Evolutionary conservation across 768 basidiomycete genomes (phyloP).

Genomic region (Hortiboletus flavorubellus): DNA sequence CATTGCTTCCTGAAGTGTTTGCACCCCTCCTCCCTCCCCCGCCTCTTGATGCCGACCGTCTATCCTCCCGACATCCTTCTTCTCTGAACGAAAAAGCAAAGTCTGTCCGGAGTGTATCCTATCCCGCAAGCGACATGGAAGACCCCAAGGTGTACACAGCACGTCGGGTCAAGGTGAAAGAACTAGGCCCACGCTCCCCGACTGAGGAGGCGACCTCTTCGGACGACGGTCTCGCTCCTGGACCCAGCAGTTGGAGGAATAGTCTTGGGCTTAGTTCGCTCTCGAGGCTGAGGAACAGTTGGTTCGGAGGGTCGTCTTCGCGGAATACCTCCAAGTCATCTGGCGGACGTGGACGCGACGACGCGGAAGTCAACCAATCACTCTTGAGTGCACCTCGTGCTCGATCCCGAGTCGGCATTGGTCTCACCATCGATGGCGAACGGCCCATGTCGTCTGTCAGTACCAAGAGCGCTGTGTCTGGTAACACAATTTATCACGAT

Average conservation of each 20-base stretch:
- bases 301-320: slow-evolving; percentile 46
- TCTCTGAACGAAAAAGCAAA: slow-evolving; percentile 33
- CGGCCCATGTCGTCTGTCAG: slow-evolving; percentile 62
- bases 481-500: slow-evolving; percentile 60
- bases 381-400: slow-evolving; percentile 28
- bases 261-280: slow-evolving; percentile 48
- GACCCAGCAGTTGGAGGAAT: slow-evolving; percentile 31
- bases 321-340: slow-evolving; percentile 30
- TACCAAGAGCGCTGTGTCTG: slow-evolving; percentile 48
- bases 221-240: slow-evolving; percentile 22
- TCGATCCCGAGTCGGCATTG: slow-evolving; percentile 34
- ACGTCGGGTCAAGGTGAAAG: slow-evolving; percentile 39
- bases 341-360: slow-evolving; percentile 34
- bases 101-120: slow-evolving; percentile 31
- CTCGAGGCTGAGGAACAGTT: slow-evolving; percentile 51
- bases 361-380: slow-evolving; percentile 45
- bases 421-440: slow-evolving; percentile 37
- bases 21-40: slow-evolving; percentile 40
- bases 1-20: slow-evolving; percentile 25
- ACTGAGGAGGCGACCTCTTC: slow-evolving; percentile 19
- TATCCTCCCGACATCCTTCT: slow-evolving; percentile 24
- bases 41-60: slow-evolving; percentile 33
- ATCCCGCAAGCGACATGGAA: slow-evolving; percentile 32
- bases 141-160: slow-evolving; percentile 34
- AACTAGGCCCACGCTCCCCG: slow-evolving; percentile 26